Percentiles rank a stretch among this genome's conserved stretches.
Evolutionary conservation across 129 eudicot species (phyloP).

Genomic region (Lactuca saligna): DNA sequence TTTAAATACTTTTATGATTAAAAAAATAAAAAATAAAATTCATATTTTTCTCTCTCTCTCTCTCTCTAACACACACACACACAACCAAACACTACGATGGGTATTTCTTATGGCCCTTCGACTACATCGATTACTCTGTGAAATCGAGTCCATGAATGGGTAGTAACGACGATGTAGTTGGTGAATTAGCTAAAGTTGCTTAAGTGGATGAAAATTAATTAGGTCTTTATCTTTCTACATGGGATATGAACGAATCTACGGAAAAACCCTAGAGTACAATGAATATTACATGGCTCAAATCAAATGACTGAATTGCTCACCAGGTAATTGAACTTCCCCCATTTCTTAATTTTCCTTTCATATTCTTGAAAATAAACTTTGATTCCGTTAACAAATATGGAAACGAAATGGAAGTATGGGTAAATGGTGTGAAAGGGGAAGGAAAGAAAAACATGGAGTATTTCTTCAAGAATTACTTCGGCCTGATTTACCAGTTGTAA

Average conservation of each 20-base stretch:
- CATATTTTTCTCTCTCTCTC: too few species aligned
- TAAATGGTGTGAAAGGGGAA: slow-evolving; percentile 87
- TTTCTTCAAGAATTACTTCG: slow-evolving; percentile 80
- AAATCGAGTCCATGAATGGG: slow-evolving; percentile 63
- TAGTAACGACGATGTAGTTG: slow-evolving; percentile 78
- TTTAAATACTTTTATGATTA: too few species aligned
- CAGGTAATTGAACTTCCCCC: slow-evolving; percentile 36
- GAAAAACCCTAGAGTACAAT: slow-evolving; percentile 72
- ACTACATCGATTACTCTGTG: slow-evolving; percentile 68
- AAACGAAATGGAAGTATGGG: slow-evolving; percentile 59
- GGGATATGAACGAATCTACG: slow-evolving; percentile 84
- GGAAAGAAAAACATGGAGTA: slow-evolving; percentile 83
- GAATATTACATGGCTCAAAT: slow-evolving; percentile 63
- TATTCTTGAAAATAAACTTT: neutral
- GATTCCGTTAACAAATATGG: slow-evolving; percentile 50
- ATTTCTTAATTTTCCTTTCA: slow-evolving; percentile 2
- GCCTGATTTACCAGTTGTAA: slow-evolving; percentile 73
- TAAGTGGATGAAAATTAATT: slow-evolving; percentile 45
- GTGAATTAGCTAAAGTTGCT: slow-evolving; percentile 77
- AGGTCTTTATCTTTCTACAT: slow-evolving; percentile 87
- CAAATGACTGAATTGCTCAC: slow-evolving; percentile 95
- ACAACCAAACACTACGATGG: slow-evolving; percentile 95
- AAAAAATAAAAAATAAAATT: too few species aligned
- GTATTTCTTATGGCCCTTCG: slow-evolving; percentile 85
- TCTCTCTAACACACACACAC: too few species aligned